These are phyloP conservation scores for Hyaloperonospora brassicae DNA, from an alignment of 352 stramenopile species.

Conservation along the genomic window DNA sequence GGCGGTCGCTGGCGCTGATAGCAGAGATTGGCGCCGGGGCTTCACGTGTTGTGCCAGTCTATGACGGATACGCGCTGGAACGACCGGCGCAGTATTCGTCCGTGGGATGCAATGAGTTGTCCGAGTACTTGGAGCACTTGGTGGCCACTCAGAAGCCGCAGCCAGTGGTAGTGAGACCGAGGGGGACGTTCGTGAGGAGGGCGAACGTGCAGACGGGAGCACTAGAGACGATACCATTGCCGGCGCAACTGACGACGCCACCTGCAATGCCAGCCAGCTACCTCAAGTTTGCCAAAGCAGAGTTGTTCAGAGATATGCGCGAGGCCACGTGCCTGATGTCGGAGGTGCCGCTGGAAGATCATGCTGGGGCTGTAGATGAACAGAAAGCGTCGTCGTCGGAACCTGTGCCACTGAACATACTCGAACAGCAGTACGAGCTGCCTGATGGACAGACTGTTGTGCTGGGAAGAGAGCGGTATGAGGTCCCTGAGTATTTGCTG, in stretches of 20 bases:
- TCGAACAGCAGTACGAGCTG: conserved; percentile 60
- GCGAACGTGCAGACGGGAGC: conserved; percentile 42
- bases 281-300: conserved; percentile 57
- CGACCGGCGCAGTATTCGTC: conserved; percentile 65
- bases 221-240: conserved; percentile 47
- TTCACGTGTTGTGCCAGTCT: conserved; percentile 83
- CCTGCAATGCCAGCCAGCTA: conserved; percentile 58
- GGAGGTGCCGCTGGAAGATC: conserved; percentile 34
- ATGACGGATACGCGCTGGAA: conserved; percentile 86
- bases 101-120: conserved; percentile 66
- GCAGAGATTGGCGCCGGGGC: conserved; percentile 82
- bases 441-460: conserved; percentile 64
- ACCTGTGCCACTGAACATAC: conserved; percentile 15
- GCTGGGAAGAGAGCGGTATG: conserved; percentile 60
- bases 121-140: conserved; percentile 65
- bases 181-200: conserved; percentile 56
- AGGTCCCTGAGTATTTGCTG: conserved; percentile 71
- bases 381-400: conserved; percentile 14
- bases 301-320: conserved; percentile 74
- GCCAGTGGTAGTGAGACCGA: conserved; percentile 36
- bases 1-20: conserved; percentile 79
- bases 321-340: conserved; percentile 50
- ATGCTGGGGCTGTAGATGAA: conserved; percentile 18
- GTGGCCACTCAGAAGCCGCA: conserved; percentile 32
- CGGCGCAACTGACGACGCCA: conserved; percentile 29